Conservation (phyloP, 1,139 yeast species). For the Pneumocystis wakefieldiae region DNA sequence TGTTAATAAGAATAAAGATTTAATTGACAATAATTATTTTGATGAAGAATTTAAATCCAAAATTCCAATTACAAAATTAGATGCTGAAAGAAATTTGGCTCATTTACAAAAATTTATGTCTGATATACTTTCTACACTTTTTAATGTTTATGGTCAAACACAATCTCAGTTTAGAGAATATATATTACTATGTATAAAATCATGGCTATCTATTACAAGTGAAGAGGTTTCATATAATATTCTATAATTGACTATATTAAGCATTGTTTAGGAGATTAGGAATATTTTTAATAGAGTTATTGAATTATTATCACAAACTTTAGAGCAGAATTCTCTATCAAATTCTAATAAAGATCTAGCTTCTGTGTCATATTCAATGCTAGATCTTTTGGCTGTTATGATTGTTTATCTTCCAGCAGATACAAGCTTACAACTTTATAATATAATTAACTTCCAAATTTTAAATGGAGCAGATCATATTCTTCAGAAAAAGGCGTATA, state of each 20-base stretch:
- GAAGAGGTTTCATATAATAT: conserved; percentile 21
- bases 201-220: conserved; percentile 58
- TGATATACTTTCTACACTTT: conserved; percentile 69
- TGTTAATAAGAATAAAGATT: conserved; percentile 61
- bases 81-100: conserved; percentile 43
- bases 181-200: conserved; percentile 72
- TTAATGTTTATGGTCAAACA: conserved; percentile 82
- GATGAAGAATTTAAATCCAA: conserved; percentile 44
- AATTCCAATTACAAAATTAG: conserved; percentile 43
- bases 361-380: conserved; percentile 62
- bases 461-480: conserved; percentile 41
- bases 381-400: conserved; percentile 82
- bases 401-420: conserved; percentile 61
- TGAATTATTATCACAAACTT: conserved; percentile 53
- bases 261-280: conserved; percentile 36
- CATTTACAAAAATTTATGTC: conserved; percentile 48
- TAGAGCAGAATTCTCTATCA: conserved; percentile 40
- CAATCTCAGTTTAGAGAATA: conserved; percentile 69
- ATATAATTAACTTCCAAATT: conserved; percentile 62
- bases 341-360: conserved; percentile 30
- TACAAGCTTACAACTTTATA: conserved; percentile 57
- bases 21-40: conserved; percentile 27
- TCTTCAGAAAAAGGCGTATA: conserved; percentile 33
- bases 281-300: conserved; percentile 78
- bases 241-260: conserved; percentile 3